Percentiles rank a stretch among this genome's conserved stretches.
Conservation (phyloP, 148 eudicot species). For the Beta vulgaris region DNA sequence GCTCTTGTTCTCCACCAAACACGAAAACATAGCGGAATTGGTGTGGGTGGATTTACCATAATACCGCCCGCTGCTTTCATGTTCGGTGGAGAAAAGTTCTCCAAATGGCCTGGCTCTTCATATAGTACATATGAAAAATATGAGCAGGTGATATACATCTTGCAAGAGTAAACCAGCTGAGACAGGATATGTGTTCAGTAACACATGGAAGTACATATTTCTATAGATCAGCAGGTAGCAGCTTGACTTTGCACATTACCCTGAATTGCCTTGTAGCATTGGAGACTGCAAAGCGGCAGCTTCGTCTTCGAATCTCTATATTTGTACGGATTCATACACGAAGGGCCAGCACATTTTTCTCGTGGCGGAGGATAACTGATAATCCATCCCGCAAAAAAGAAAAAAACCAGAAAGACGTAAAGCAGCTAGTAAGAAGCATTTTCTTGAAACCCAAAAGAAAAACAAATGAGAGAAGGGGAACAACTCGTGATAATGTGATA, state of each 20-base stretch:
- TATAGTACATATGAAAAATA: too few species aligned
- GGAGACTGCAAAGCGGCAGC: conserved; percentile 85
- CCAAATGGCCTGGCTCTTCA: too few species aligned
- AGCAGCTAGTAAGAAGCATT: background rate
- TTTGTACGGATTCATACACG: conserved; percentile 71
- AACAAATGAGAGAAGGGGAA: too few species aligned
- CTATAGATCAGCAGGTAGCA: conserved; percentile 34
- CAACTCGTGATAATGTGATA: background rate
- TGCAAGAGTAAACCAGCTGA: conserved; percentile 13
- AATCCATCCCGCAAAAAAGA: background rate
- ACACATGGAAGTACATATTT: background rate
- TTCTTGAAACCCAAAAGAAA: background rate
- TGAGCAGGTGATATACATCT: conserved; percentile 17
- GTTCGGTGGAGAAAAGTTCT: too few species aligned
- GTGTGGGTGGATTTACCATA: too few species aligned
- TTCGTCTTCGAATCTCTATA: conserved; percentile 86
- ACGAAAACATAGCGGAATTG: too few species aligned
- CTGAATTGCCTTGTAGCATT: conserved; percentile 83
- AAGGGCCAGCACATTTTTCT: conserved; percentile 78
- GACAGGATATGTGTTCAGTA: too few species aligned
- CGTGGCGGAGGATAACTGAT: conserved; percentile 87
- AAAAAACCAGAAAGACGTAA: background rate
- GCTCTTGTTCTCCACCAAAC: too few species aligned
- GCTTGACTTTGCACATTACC: conserved; percentile 37
- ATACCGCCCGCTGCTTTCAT: too few species aligned